phyloP scores from a whole-genome alignment of 192 early-diverging fungal species.

The Mortierella hygrophila region DNA sequence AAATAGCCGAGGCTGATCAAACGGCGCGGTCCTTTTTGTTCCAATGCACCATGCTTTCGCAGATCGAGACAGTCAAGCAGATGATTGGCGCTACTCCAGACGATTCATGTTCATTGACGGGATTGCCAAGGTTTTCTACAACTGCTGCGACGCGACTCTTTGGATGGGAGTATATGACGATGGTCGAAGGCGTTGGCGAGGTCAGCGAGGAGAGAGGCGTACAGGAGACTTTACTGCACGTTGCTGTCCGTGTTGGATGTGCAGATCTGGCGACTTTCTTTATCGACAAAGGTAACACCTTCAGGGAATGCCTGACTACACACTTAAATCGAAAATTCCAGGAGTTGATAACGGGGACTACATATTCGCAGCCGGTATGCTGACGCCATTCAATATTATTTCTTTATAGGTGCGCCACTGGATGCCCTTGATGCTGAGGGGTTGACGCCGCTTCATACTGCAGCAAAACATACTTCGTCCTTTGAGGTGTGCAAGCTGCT shows the following conservation, averaged over 20 bases:
- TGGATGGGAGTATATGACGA: conserved; percentile 56
- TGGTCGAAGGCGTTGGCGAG: conserved; percentile 49
- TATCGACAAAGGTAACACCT: conserved; percentile 35
- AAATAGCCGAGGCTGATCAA: conserved; percentile 49
- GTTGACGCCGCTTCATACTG: conserved; percentile 55
- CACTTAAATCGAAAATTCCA: background rate
- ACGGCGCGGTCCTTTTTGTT: conserved; percentile 52
- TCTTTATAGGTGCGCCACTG: conserved; percentile 41
- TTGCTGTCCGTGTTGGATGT: conserved; percentile 52
- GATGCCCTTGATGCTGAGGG: conserved; percentile 57
- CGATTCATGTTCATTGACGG: conserved; percentile 43
- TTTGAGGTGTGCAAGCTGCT: conserved; percentile 53
- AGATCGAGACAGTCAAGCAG: conserved; percentile 55
- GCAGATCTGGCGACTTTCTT: conserved; percentile 46
- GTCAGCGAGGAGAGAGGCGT: conserved; percentile 54
- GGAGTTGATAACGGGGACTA: background rate
- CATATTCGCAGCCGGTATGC: background rate
- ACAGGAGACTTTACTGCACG: conserved; percentile 57
- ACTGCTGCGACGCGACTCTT: conserved; percentile 50
- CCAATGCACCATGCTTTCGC: conserved; percentile 47
- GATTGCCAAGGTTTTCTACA: conserved; percentile 44
- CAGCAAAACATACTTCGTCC: conserved; percentile 36
- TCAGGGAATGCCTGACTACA: background rate
- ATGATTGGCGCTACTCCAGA: conserved; percentile 40
- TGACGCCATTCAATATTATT: background rate